phyloP scores from a whole-genome alignment of 768 basidiomycete genomes.

The Suillus americanus region DNA sequence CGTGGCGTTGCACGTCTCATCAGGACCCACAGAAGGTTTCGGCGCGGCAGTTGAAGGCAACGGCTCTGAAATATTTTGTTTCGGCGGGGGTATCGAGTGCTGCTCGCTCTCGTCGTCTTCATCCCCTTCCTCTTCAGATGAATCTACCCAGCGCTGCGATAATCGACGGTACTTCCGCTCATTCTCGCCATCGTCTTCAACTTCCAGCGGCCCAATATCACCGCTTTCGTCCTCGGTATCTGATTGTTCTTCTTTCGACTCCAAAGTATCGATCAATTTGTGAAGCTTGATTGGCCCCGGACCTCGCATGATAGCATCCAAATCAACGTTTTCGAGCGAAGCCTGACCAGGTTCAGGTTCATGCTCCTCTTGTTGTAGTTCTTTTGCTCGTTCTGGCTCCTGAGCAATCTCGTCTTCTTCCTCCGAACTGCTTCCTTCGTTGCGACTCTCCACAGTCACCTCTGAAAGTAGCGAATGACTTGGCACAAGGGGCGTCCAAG shows the following conservation, averaged over 20 bases:
- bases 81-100: not conserved
- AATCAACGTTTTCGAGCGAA: slow-evolving; percentile 19
- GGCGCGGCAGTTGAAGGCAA: not conserved
- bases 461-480: slow-evolving; percentile 34
- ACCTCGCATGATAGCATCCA: slow-evolving; percentile 45
- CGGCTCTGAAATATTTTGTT: not conserved
- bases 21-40: too few relatives aligned
- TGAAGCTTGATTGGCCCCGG: slow-evolving; percentile 27
- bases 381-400: slow-evolving; percentile 18
- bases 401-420: slow-evolving; percentile 28
- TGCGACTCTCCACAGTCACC: slow-evolving; percentile 34
- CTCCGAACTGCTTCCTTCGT: slow-evolving; percentile 42
- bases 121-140: slow-evolving; percentile 32
- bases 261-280: slow-evolving; percentile 30
- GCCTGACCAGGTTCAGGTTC: slow-evolving; percentile 3
- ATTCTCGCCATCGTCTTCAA: slow-evolving; percentile 36
- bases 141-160: slow-evolving; percentile 31
- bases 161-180: slow-evolving; percentile 33
- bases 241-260: slow-evolving; percentile 32
- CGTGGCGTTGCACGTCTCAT: not conserved
- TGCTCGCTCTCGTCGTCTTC: slow-evolving; percentile 20
- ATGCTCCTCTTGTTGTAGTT: slow-evolving; percentile 16
- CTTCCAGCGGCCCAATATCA: slow-evolving; percentile 38
- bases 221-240: slow-evolving; percentile 39
- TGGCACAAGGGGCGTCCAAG: slow-evolving; percentile 26